Evolutionary conservation across 768 basidiomycete species (phyloP).

Genomic region (Psilocybe subaeruginosa): DNA sequence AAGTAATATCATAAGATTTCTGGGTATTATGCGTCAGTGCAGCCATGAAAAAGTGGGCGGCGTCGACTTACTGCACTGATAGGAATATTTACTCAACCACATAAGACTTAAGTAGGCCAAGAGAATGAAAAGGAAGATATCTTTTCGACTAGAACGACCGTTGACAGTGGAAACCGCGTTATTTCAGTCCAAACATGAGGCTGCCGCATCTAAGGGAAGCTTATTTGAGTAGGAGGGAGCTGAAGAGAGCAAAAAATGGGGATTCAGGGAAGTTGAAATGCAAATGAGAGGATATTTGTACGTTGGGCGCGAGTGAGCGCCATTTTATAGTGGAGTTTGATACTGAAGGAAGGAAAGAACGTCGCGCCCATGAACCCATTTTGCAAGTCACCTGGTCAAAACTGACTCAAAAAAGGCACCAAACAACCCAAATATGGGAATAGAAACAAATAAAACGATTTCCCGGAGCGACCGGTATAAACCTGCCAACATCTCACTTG

Average conservation of each 20-base stretch:
- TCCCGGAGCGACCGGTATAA: constrained; percentile 41
- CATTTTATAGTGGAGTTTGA: constrained; percentile 8
- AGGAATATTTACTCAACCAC: too few species aligned
- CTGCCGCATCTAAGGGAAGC: not conserved
- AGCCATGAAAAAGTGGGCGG: too few species aligned
- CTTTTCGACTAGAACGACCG: not conserved
- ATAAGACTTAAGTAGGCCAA: not conserved
- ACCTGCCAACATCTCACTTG: constrained; percentile 34
- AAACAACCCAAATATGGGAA: constrained; percentile 16
- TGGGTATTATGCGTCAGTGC: too few species aligned
- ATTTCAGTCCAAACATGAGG: not conserved
- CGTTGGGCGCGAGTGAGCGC: constrained; percentile 15
- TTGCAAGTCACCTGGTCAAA: constrained; percentile 15
- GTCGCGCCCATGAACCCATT: constrained; percentile 19
- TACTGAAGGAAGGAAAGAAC: constrained; percentile 7
- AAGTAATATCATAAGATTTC: too few species aligned
- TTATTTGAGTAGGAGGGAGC: not conserved
- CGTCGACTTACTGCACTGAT: too few species aligned
- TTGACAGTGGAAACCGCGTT: not conserved
- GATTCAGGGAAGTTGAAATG: not conserved
- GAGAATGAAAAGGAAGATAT: not conserved
- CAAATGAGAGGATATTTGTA: constrained; percentile 5
- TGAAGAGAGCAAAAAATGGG: not conserved
- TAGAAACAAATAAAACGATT: constrained; percentile 24
- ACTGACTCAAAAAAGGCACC: not conserved